Evolutionary conservation across 495 filamentous ascomycete genomes (phyloP), one percentile per base, ranked within the genome.

Genomic region (Annulohypoxylon stygium): DNA sequence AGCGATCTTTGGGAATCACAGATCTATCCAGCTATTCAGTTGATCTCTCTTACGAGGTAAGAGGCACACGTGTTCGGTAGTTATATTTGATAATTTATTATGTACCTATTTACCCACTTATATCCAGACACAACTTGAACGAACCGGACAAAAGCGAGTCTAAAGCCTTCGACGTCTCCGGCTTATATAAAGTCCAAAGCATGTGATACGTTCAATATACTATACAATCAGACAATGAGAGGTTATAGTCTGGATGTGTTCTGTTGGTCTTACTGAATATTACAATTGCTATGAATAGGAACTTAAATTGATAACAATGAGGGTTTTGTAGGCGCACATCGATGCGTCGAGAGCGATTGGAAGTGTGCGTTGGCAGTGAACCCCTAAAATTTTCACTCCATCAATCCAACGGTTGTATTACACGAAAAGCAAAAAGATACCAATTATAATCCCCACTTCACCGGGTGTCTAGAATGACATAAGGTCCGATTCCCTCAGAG

Each of bases 121-220:
- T 54, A 43, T 11, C 34, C 14, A 54, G 37, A 20, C 4, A 55
- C 14, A 34, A 34, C 30, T 30, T 30, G 30, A 30, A 30, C 51
- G 30, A 26, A 10, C 36, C 60, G 53, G 26, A 53, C 25, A 14
- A 53, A 65, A 54, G 34, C 45, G 25, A 60, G 20, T 51, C 2
- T 41, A 43, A 61, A 45, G 4, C 30, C 10, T 16, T 47, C 30
- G 3, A 30, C 30, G 5, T 4, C 5, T 33, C 69, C 48, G 61
- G 43, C 62, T 61, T 39, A 60, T 39, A 60, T 43, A 23, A 66
- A 47, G 41, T 47, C 66, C 51, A 25, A 34, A 39, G 50, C 50
- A 69, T 62, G 36, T 47, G 26, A 57, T 11, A 26, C 37, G n/a
- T 39, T 39, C 16, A n/a, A 25, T 25, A 14, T 18, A 47, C 6